Evolutionary conservation across 805 yeast genomes (phyloP).

Genomic region (Hanseniaspora guilliermondii): DNA sequence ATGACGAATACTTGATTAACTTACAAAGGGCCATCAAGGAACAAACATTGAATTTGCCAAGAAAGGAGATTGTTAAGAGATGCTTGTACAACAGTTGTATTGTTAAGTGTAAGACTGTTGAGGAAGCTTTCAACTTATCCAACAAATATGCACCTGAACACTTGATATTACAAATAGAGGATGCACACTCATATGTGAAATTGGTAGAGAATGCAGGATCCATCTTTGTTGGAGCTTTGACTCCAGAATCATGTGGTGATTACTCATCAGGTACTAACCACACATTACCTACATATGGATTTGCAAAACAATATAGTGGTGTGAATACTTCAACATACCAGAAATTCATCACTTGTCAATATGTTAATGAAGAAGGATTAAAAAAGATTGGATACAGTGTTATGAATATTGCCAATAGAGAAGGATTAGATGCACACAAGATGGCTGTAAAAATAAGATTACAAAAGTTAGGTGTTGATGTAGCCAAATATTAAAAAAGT

Average conservation of each 20-base stretch:
- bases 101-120: constrained; percentile 51
- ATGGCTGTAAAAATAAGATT: constrained; percentile 92
- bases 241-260: constrained; percentile 98
- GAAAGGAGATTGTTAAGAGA: constrained; percentile 84
- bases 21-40: constrained; percentile 72
- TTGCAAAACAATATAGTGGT: constrained; percentile 94
- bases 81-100: constrained; percentile 87
- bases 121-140: constrained; percentile 76
- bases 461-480: constrained; percentile 56
- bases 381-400: constrained; percentile 89
- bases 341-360: constrained; percentile 89
- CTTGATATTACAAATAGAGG: constrained; percentile 75
- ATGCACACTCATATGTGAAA: constrained; percentile 61
- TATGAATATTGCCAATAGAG: constrained; percentile 88
- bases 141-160: constrained; percentile 97
- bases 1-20: constrained; percentile 43
- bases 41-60: constrained; percentile 76
- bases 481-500: constrained; percentile 7
- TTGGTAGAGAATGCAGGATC: constrained; percentile 87
- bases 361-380: constrained; percentile 74
- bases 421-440: constrained; percentile 94
- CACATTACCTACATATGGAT: constrained; percentile 96
- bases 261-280: constrained; percentile 97
- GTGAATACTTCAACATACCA: constrained; percentile 93
- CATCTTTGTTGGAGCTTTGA: constrained; percentile 88